Conservation (phyloP, 2,329 filamentous ascomycete species). For the Aspergillus jensenii region DNA sequence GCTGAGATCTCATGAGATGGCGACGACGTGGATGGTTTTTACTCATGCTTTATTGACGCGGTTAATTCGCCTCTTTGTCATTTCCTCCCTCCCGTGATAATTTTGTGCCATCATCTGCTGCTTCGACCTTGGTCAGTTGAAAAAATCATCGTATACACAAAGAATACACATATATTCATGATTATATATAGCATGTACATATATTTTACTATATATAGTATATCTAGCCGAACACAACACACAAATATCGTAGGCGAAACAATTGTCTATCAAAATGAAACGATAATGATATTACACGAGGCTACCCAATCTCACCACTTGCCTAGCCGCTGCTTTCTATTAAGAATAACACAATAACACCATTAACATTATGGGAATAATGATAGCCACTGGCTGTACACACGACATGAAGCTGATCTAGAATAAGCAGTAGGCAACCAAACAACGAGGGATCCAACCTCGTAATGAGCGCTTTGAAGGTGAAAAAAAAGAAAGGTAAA, state of each 20-base stretch:
- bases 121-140: background rate
- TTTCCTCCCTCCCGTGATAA: background rate
- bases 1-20: background rate
- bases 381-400: background rate
- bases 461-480: background rate
- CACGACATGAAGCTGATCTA: background rate
- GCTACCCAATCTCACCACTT: background rate
- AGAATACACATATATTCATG: background rate
- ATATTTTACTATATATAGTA: too few species aligned
- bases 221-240: background rate
- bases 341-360: background rate
- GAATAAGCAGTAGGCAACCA: background rate
- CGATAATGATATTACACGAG: background rate
- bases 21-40: background rate
- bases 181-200: too few species aligned
- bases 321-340: background rate
- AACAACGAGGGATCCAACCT: background rate
- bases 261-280: background rate
- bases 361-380: conserved; percentile 1
- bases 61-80: background rate
- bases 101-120: background rate
- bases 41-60: background rate
- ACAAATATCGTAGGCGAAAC: background rate
- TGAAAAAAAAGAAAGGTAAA: background rate
- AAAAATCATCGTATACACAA: background rate